Conservation (phyloP, 129 eudicot genomes). For the Solidago caesia region DNA sequence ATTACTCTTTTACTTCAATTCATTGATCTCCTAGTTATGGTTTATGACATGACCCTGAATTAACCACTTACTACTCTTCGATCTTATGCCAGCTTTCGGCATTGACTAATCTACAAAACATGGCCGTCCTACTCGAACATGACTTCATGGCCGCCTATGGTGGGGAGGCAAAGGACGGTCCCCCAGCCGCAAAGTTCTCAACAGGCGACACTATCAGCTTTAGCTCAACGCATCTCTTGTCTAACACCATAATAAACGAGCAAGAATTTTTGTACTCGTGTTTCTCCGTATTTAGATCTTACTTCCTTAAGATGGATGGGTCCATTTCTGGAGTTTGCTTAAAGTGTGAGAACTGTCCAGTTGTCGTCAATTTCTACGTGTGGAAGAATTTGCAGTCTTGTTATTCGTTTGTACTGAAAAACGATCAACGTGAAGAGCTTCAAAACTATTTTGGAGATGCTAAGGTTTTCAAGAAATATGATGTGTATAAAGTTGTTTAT, state of each 20-base stretch:
- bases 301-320: slow-evolving; percentile 53
- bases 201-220: slow-evolving; percentile 62
- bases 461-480: slow-evolving; percentile 46
- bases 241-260: slow-evolving; percentile 2
- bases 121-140: slow-evolving; percentile 54
- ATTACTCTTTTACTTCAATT: no score
- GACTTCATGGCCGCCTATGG: slow-evolving; percentile 56
- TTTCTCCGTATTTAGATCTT: slow-evolving; percentile 51
- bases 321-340: slow-evolving; percentile 51
- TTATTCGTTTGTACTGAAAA: slow-evolving; percentile 44
- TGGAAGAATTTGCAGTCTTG: slow-evolving; percentile 60
- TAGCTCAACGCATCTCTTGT: slow-evolving; percentile 32
- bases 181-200: slow-evolving; percentile 58
- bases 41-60: no score
- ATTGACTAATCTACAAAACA: slow-evolving; percentile 41
- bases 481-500: slow-evolving; percentile 56
- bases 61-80: background rate
- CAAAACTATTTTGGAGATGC: slow-evolving; percentile 40
- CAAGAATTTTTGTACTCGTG: slow-evolving; percentile 39
- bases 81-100: slow-evolving; percentile 36
- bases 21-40: no score
- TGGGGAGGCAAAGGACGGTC: slow-evolving; percentile 59
- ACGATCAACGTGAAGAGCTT: slow-evolving; percentile 38
- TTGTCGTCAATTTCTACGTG: slow-evolving; percentile 36
- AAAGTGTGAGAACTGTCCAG: slow-evolving; percentile 22